Conservation (phyloP, 129 eudicot species). For the Dittrichia graveolens region DNA sequence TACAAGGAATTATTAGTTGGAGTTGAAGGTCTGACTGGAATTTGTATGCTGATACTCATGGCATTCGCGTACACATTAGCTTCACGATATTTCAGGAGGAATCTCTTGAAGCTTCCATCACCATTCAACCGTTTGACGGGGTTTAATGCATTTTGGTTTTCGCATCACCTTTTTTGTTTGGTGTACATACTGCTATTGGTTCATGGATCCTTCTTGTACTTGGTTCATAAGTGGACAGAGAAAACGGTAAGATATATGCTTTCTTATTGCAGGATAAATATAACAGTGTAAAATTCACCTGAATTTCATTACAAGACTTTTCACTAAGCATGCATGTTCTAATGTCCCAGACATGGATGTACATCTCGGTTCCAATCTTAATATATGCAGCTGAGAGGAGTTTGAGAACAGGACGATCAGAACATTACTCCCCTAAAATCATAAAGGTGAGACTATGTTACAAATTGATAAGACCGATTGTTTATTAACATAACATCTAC, state of each 20-base stretch:
- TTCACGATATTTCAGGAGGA: conserved; percentile 63
- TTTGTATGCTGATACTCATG: conserved; percentile 75
- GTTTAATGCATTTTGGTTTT: conserved; percentile 96
- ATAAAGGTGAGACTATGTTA: conserved; percentile 55
- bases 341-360: conserved; percentile 88
- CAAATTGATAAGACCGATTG: background rate
- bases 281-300: background rate
- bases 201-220: conserved; percentile 84
- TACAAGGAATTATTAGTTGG: conserved; percentile 55
- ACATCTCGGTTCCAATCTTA: conserved; percentile 75
- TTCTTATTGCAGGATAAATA: conserved; percentile 8
- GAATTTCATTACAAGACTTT: background rate
- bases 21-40: conserved; percentile 76
- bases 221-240: conserved; percentile 79
- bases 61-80: conserved; percentile 79
- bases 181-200: conserved; percentile 77
- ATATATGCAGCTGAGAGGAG: conserved; percentile 74
- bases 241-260: conserved; percentile 65
- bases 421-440: conserved; percentile 68
- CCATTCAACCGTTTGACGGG: conserved; percentile 90
- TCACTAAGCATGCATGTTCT: conserved; percentile 16
- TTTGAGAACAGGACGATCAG: conserved; percentile 80
- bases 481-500: background rate
- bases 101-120: conserved; percentile 70
- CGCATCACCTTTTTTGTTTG: conserved; percentile 85